These are phyloP conservation scores for Tricholoma sp. DNA, from an alignment of 768 basidiomycete genomes.

Conservation along the genomic window DNA sequence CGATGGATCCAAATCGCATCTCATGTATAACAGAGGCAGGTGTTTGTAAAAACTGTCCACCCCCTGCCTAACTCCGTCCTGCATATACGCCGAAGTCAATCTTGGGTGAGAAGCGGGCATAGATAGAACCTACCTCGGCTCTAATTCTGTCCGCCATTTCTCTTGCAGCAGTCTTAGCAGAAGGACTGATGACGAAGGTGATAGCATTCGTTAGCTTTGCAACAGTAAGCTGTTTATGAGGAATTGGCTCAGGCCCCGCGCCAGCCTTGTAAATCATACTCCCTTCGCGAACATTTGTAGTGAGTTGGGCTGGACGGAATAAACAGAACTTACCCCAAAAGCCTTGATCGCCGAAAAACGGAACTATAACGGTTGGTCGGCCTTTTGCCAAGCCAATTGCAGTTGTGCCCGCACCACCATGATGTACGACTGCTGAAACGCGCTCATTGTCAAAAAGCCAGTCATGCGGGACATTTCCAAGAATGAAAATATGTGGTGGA, in stretches of 20 bases:
- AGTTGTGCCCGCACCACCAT: slow-evolving; percentile 64
- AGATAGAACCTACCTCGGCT: slow-evolving; percentile 33
- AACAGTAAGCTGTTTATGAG: slow-evolving; percentile 42
- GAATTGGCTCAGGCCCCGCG: slow-evolving; percentile 58
- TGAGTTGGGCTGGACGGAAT: slow-evolving; percentile 15
- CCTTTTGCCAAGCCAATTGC: slow-evolving; percentile 58
- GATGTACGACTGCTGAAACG: slow-evolving; percentile 57
- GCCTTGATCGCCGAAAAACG: slow-evolving; percentile 64
- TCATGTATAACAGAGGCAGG: slow-evolving; percentile 56
- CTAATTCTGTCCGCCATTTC: slow-evolving; percentile 46
- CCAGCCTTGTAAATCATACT: slow-evolving; percentile 57
- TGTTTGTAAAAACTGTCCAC: slow-evolving; percentile 56
- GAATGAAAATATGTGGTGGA: slow-evolving; percentile 53
- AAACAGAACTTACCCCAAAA: slow-evolving; percentile 39
- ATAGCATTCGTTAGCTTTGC: slow-evolving; percentile 51
- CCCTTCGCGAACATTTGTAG: slow-evolving; percentile 35
- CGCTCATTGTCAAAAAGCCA: slow-evolving; percentile 56
- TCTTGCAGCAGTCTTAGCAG: slow-evolving; percentile 44
- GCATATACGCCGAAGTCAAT: not conserved
- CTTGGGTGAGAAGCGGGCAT: not conserved
- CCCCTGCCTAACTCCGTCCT: slow-evolving; percentile 45
- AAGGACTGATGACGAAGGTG: slow-evolving; percentile 38
- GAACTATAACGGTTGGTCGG: slow-evolving; percentile 55
- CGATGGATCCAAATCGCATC: slow-evolving; percentile 52
- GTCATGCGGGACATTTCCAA: slow-evolving; percentile 65